Evolutionary conservation across 2,329 filamentous ascomycete species (phyloP), one percentile per base, ranked within the genome.

Genomic region (Penicillium sp.): DNA sequence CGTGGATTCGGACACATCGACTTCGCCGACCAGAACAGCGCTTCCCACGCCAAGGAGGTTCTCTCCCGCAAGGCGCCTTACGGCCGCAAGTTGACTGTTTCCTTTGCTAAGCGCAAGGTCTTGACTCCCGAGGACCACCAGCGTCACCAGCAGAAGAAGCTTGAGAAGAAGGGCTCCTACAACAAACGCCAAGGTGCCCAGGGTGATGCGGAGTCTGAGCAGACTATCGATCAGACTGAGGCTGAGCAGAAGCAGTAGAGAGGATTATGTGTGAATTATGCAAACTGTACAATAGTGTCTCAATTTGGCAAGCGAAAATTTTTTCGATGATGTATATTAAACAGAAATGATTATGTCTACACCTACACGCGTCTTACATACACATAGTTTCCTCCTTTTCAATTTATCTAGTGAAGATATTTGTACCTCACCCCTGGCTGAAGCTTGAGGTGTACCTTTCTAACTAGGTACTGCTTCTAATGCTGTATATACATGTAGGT

Each of bases 1-100:
- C 83, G 90, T 72, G 92, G 92, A 61, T 96, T 94, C 72, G 89
- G 88, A 21, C 91, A 96, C 72, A 89, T 88, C 49, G 90, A 95
- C 71, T 96, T 96, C 73, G 69, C 83, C 43, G 85, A 89, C 66
- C 71, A 87, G 40, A 82, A 86, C 61, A 85, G 85, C 61, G 90
- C 91, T n/a, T 68, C 77, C 54, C 78, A 77, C 61, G 91, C 84
- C 0, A 78, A 78, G 67, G 82, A 86, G 54, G 64, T 79, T 15
- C 78, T 96, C 40, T 63, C 73, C 52, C 75, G 77, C 23, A 84
- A 84, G 73, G 73, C 78, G 48, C 77, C 93, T n/a, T 87, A 87
- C 66, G 87, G 87, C 42, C 83, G 91, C 55, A 70, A 73, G 53
- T 76, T 96, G 63, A 82, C 82, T 56, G 66, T 93, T 25, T 88